These are phyloP conservation scores for Epichloe glyceriae DNA, from an alignment of 2,329 filamentous ascomycete species.

Conservation along the genomic window DNA sequence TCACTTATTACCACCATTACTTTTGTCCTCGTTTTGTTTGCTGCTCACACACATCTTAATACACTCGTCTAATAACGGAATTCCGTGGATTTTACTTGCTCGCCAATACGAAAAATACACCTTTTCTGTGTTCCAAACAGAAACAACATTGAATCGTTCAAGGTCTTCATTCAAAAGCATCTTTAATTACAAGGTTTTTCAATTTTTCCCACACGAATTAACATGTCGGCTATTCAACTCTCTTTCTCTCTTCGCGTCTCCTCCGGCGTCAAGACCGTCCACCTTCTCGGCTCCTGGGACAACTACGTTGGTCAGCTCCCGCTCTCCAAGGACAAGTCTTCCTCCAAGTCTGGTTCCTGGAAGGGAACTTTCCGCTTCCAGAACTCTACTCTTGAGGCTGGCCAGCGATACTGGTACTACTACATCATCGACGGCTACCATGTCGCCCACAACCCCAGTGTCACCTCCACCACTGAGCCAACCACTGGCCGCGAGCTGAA, in stretches of 20 bases:
- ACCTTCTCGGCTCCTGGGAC: constrained; percentile 97
- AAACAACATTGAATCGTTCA: constrained; percentile 11
- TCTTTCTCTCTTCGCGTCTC: constrained; percentile 95
- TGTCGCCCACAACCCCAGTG: constrained; percentile 88
- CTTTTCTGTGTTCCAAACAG: constrained; percentile 1
- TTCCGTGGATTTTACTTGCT: constrained; percentile 43
- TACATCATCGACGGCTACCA: constrained; percentile 99
- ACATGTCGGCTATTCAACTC: constrained; percentile 84
- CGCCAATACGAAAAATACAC: constrained; percentile 22
- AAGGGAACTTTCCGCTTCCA: constrained; percentile 95
- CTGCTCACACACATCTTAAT: constrained; percentile 14
- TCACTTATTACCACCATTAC: constrained; percentile 9
- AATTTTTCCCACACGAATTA: constrained; percentile 19
- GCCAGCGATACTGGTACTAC: constrained; percentile 99
- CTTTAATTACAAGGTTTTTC: neutral
- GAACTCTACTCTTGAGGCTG: constrained; percentile 69
- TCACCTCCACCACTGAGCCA: constrained; percentile 80
- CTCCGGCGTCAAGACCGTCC: constrained; percentile 91
- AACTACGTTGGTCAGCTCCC: constrained; percentile 91
- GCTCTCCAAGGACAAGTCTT: constrained; percentile 73
- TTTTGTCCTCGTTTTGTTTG: constrained; percentile 2
- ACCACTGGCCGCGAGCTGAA: constrained; percentile 95
- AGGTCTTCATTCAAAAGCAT: constrained; percentile 14
- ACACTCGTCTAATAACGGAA: constrained; percentile 32
- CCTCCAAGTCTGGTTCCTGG: constrained; percentile 82